Evolutionary conservation across 176 grass and related monocot genomes (phyloP).

Genomic region (Carex cristatella): DNA sequence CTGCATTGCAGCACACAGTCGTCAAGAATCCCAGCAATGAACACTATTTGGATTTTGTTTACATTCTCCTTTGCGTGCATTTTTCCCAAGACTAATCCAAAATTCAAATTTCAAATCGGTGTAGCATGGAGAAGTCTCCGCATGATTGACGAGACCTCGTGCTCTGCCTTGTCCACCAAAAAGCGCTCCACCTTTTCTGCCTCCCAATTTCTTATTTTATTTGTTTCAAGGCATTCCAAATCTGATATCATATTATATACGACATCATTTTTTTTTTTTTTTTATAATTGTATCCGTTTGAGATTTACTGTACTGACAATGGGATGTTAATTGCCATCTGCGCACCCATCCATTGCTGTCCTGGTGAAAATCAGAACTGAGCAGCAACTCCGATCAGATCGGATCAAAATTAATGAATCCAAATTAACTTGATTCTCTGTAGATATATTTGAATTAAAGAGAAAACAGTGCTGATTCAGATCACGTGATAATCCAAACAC

Average conservation of each 20-base stretch:
- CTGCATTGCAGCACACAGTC: background rate
- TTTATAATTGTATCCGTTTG: background rate
- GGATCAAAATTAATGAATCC: background rate
- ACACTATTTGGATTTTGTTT: background rate
- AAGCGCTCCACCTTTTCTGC: conserved; percentile 2
- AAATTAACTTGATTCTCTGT: background rate
- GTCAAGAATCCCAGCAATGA: background rate
- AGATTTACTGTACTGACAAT: background rate
- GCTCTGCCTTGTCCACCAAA: conserved; percentile 6
- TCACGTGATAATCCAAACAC: too few species aligned
- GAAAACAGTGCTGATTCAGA: too few species aligned
- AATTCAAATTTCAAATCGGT: conserved; percentile 24
- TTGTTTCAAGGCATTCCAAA: background rate
- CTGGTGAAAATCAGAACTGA: background rate
- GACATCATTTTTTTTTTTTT: background rate
- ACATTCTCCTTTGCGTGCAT: background rate
- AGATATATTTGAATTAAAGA: too few species aligned
- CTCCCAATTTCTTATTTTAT: background rate
- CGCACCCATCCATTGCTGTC: background rate
- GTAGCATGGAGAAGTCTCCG: conserved; percentile 13
- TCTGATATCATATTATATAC: background rate
- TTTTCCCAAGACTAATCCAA: background rate
- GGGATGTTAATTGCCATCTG: background rate
- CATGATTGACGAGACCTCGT: conserved; percentile 23
- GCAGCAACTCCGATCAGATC: background rate